These are phyloP conservation scores for Phoenix roebelenii DNA, from an alignment of 176 grass and related monocot genomes.

Conservation along the genomic window DNA sequence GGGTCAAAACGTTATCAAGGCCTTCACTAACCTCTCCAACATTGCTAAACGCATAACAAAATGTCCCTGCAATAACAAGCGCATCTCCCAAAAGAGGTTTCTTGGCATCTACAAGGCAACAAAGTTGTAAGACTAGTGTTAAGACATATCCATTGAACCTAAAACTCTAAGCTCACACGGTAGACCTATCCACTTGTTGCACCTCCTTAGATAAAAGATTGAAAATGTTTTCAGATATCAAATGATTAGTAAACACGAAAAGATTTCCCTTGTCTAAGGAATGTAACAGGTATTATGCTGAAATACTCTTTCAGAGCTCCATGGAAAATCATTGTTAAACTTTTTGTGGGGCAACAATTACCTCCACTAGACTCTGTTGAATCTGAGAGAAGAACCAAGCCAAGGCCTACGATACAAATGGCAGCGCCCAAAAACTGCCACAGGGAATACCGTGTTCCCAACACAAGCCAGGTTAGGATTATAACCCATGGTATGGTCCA, in stretches of 20 bases:
- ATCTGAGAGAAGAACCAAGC: slow-evolving; percentile 66
- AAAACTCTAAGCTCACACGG: no score
- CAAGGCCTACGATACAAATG: slow-evolving; percentile 45
- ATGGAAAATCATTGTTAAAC: not conserved
- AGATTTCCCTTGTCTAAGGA: no score
- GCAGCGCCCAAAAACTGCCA: slow-evolving; percentile 49
- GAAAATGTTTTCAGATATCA: no score
- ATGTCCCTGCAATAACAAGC: slow-evolving; percentile 60
- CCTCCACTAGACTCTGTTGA: slow-evolving; percentile 23
- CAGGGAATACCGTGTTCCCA: slow-evolving; percentile 57
- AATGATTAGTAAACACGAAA: no score
- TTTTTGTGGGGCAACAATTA: not conserved
- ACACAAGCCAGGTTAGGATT: slow-evolving; percentile 51
- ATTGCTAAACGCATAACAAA: slow-evolving; percentile 68
- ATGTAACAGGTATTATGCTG: no score
- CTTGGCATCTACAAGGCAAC: slow-evolving; percentile 28
- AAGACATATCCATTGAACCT: no score
- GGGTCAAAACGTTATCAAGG: no score
- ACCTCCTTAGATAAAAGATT: no score
- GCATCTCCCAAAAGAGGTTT: slow-evolving; percentile 55
- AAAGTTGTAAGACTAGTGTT: not conserved
- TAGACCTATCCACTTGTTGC: no score
- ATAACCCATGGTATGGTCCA: slow-evolving; percentile 76
- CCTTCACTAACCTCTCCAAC: slow-evolving; percentile 44
- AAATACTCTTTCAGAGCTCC: not conserved